Percentiles rank a stretch among this genome's conserved stretches.
Conservation (phyloP, 805 yeast species). For the Candida berthetii region DNA sequence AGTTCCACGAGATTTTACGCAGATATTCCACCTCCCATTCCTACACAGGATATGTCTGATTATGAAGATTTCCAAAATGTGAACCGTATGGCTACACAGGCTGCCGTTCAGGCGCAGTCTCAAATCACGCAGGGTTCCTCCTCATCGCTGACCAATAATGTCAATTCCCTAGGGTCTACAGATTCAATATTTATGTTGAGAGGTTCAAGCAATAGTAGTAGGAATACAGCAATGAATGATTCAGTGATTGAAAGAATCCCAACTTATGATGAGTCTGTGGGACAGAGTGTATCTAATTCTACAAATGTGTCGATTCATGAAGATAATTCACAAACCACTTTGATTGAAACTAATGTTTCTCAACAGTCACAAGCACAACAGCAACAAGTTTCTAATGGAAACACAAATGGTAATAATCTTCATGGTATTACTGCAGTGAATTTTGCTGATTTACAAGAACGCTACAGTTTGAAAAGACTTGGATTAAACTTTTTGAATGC, state of each 20-base stretch:
- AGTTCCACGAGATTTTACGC: neutral
- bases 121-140: neutral
- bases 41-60: neutral
- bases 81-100: neutral
- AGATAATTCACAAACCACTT: neutral
- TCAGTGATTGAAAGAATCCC: slow-evolving; percentile 3
- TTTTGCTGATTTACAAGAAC: neutral
- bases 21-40: neutral
- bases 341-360: neutral
- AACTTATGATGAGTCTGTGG: slow-evolving; percentile 8
- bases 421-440: too few relatives aligned
- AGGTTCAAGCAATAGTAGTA: slow-evolving; percentile 10
- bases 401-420: neutral
- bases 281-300: neutral
- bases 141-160: too few relatives aligned
- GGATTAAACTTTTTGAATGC: slow-evolving; percentile 72
- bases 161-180: neutral
- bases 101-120: neutral
- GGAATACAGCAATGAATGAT: slow-evolving; percentile 1
- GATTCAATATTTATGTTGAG: slow-evolving; percentile 15
- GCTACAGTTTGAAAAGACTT: slow-evolving; percentile 39
- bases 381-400: neutral
- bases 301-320: neutral
- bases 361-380: too few relatives aligned
- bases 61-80: neutral